Base-by-base conservation (phyloP, 1,284 basidiomycete species). In the Cutaneotrichosporon sp. region DNA sequence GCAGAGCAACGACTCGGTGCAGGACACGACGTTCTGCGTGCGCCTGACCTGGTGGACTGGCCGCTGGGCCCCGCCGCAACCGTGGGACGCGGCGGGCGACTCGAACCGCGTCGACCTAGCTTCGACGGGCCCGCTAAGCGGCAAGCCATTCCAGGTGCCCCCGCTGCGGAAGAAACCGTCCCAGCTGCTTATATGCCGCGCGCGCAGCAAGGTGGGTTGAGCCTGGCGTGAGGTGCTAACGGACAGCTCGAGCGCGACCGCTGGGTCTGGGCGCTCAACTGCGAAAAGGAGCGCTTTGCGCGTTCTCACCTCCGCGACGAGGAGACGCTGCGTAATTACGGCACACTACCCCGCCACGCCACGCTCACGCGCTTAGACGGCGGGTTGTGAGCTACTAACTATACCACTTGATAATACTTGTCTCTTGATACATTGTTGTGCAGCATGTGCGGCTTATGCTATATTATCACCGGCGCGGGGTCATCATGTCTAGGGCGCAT, bases 211-310 rank as follows among this genome's bases (percentile, higher is more conserved):
- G 63, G 73, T 75, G 56, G 57, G 72, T 64, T 2, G 7, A 18
- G n/a, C 9, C 21, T 8, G 46, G 4, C 4, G 14, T 8, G 17
- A 15, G 33, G 22, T n/a, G 44, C 55, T 47, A 26, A 46, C 46
- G 3, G n/a, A 18, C 51, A 75, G 74, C 68, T 76, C 41, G 74
- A 76, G 52, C 56, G 74, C 20, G 73, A 76, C 61, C 51, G 68
- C n/a, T 76, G 74, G 74, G 64, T 76, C 0, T 72, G 72, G 69
- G 69, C 66, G 8, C 62, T 74, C 43, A 73, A 74, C 51, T 65
- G 67, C 17, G 74, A 76, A 55, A 74, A 71, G 63, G 72, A 76
- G 52, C 52, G 72, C 14, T 65, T 67, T 42, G 65, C 66, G 4
- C 61, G 70, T 35, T 45, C 53, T 9, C 66, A 74, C 52, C 44